phyloP scores from a whole-genome alignment of 495 filamentous ascomycete species.

The Aspergillus nanangensis region DNA sequence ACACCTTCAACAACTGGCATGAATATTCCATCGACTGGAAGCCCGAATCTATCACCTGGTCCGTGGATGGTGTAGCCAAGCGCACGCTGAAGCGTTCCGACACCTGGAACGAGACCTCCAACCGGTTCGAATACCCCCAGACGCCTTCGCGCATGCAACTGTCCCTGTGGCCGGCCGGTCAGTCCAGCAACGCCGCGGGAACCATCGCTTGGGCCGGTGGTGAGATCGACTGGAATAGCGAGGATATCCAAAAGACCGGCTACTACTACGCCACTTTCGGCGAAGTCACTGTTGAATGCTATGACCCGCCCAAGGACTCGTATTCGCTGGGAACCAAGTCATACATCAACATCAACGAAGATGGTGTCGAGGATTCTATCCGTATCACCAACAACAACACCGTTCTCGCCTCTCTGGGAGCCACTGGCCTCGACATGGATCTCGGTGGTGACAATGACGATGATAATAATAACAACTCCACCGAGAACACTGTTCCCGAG shows the following conservation, averaged over 20 bases:
- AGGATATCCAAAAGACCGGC: slow-evolving; percentile 73
- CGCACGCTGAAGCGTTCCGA: slow-evolving; percentile 68
- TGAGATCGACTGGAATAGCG: slow-evolving; percentile 77
- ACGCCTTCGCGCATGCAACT: slow-evolving; percentile 90
- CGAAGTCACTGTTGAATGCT: slow-evolving; percentile 80
- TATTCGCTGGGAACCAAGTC: slow-evolving; percentile 56
- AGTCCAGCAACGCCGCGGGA: slow-evolving; percentile 70
- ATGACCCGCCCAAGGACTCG: slow-evolving; percentile 61
- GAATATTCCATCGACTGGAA: slow-evolving; percentile 93
- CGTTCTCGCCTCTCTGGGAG: slow-evolving; percentile 73
- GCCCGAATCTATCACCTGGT: slow-evolving; percentile 79
- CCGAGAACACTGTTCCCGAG: slow-evolving; percentile 28
- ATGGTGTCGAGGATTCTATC: slow-evolving; percentile 70
- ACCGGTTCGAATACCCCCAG: slow-evolving; percentile 86
- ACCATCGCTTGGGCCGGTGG: slow-evolving; percentile 93
- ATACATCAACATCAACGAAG: slow-evolving; percentile 68
- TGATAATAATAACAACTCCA: slow-evolving; percentile 14
- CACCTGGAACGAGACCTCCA: slow-evolving; percentile 80
- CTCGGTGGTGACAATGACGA: slow-evolving; percentile 25
- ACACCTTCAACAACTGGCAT: slow-evolving; percentile 79
- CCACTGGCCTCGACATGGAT: slow-evolving; percentile 69
- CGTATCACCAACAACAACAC: slow-evolving; percentile 69
- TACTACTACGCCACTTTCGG: slow-evolving; percentile 86
- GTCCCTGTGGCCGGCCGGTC: slow-evolving; percentile 93
- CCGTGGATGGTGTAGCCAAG: slow-evolving; percentile 69